These are phyloP conservation scores for Stemphylium beticola DNA, from an alignment of 2,329 filamentous ascomycete genomes.

Conservation along the genomic window DNA sequence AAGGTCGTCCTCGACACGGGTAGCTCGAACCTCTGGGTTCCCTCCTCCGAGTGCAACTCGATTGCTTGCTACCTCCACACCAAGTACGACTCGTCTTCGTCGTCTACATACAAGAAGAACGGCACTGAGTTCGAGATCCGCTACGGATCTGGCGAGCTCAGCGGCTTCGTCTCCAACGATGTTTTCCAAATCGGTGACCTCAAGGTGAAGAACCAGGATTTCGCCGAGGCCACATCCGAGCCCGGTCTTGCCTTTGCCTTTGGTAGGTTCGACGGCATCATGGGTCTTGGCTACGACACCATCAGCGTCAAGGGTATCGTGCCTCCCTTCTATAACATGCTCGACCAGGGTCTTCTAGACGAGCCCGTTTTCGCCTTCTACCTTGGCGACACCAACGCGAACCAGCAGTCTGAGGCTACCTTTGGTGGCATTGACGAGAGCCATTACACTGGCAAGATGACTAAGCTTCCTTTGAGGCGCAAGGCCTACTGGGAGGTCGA, in stretches of 20 bases:
- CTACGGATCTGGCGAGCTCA: constrained; percentile 93
- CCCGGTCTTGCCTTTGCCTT: constrained; percentile 98
- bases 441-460: constrained; percentile 85
- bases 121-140: constrained; percentile 89
- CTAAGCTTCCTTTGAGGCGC: constrained; percentile 90
- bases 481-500: constrained; percentile 99
- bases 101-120: constrained; percentile 92
- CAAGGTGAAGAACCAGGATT: constrained; percentile 86
- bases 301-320: constrained; percentile 97
- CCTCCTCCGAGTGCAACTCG: constrained; percentile 85
- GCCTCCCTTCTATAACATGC: constrained; percentile 95
- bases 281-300: constrained; percentile 91
- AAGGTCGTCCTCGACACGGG: constrained; percentile 99
- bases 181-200: constrained; percentile 86
- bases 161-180: constrained; percentile 92
- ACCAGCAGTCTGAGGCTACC: constrained; percentile 80
- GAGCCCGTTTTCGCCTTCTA: constrained; percentile 97
- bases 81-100: constrained; percentile 92
- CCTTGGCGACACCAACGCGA: constrained; percentile 75
- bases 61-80: constrained; percentile 98
- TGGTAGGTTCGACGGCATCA: constrained; percentile 94
- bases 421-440: constrained; percentile 88
- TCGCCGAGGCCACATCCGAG: constrained; percentile 94
- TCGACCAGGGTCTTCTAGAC: constrained; percentile 87
- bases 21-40: constrained; percentile 99